Evolutionary conservation across 78 protist genomes (phyloP), one percentile per base, ranked within the genome.

Genomic region (Dictyostelium intermedium): DNA sequence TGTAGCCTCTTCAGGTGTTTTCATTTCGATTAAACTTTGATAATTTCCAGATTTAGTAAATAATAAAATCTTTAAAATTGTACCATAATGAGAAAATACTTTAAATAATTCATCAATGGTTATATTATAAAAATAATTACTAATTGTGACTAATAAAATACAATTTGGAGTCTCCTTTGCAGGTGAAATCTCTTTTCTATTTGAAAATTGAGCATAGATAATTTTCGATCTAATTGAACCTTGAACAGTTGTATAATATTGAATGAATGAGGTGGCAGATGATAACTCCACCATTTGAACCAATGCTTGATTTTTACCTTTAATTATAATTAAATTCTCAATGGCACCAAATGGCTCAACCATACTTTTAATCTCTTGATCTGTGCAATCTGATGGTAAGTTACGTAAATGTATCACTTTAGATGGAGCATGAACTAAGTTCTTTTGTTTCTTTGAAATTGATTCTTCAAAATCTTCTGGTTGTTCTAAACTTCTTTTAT

Each of bases 71-170:
- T 85, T 80, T 56, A 83, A 60, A 7, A 97, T 80, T 47, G 61
- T 91, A 5, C 98, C 98, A 81, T 53, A 92, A 47, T 34, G 45
- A 14, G 95, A 78, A 61, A 97, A 97, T 25, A 97, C 61, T 84
- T 91, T 83, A 86, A 73, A 50, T 16, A 97, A 60, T 6, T 87
- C 89, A 5, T 96, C 97, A 8, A 97, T 85, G 18, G 97, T 95
- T 16, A 97, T 93, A 37, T 94, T 91, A 77, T 77, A 77, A 81
- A 95, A 97, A 70, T 92, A 43, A 82, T 97, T 91, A 32, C 47
- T 25, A 35, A 97, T 83, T 23, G 97, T 86, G 14, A 95, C 82
- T 56, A 87, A 85, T 43, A 97, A 84, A 37, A 97, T 91, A 43
- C 92, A 41, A 27, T 91, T 95, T 82, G 96, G 91, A 43, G 94